Evolutionary conservation across 306 rosid species (phyloP), one percentile per base, ranked within the genome.

Genomic region (Cicer yamashitae): DNA sequence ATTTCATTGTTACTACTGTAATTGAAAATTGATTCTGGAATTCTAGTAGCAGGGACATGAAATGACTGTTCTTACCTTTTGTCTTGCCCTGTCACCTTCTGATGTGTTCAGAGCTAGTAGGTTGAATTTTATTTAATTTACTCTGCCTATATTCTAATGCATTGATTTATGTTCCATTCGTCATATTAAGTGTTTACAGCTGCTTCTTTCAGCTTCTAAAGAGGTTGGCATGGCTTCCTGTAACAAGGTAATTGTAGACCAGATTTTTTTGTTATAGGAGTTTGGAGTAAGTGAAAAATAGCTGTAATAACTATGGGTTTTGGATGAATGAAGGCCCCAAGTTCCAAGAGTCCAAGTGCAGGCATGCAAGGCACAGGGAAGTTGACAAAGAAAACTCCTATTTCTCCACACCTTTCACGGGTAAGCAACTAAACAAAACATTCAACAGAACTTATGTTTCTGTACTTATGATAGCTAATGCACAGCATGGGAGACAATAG

Each of bases 181-280:
- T 13, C 67, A 48, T 73, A 63, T 52, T 47, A 12, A 59, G 37
- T 56, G 14, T 46, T 64, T 69, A 20, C 25, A 39, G 10, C 46
- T 5, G 30, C 40, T 34, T 38, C 25, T 84, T 86, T 63, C 97
- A 96, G 99, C 87, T 83, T 70, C 78, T 0, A 86, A 81, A 64
- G 79, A 71, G 68, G 76, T 74, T 58, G 88, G 83, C 62, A 10
- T 56, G 63, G 80, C 84, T 78, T 80, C 93, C 80, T 89, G 57
- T 47, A 82, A 77, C 46, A 90, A 92, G 96, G 99, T 87, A 94
- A 82, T 17, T 6, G 7, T 46, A 59, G 52, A 77, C 62, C 74
- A 69, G 43, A 39, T 11, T 39, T 20, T 70, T 62, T 58, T 38
- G 46, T 65, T 14, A 48, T 67, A 17, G 13, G 22, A 63, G 58